Conservation (phyloP, 148 eudicot species). For the Nyssa sinensis region DNA sequence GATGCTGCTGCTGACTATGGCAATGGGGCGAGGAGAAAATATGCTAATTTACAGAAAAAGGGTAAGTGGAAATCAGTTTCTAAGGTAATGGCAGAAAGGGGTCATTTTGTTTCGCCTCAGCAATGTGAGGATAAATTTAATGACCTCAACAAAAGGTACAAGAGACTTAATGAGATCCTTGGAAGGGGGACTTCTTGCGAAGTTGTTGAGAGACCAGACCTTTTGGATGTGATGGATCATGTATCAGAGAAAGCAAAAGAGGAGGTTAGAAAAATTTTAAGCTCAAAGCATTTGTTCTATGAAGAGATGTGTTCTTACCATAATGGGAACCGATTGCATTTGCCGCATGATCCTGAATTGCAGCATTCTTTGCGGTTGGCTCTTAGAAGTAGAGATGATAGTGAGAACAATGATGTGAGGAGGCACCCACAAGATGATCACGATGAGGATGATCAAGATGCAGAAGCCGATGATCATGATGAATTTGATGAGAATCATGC, state of each 20-base stretch:
- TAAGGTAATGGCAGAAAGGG: constrained; percentile 84
- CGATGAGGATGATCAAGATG: constrained; percentile 59
- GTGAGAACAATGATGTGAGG: constrained; percentile 40
- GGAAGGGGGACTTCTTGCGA: constrained; percentile 83
- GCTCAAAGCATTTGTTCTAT: constrained; percentile 83
- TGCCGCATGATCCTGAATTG: constrained; percentile 79
- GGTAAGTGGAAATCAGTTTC: constrained; percentile 88
- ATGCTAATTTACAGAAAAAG: constrained; percentile 61
- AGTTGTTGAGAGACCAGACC: constrained; percentile 69
- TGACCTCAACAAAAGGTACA: constrained; percentile 79
- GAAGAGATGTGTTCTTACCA: constrained; percentile 97
- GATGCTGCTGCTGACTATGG: constrained; percentile 49
- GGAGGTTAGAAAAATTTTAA: constrained; percentile 75
- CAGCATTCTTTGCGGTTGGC: constrained; percentile 66
- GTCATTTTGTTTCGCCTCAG: constrained; percentile 77
- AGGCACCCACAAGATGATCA: constrained; percentile 45
- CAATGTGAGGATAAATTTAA: constrained; percentile 91
- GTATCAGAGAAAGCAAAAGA: constrained; percentile 62
- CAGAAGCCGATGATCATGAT: constrained; percentile 49
- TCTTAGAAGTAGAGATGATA: constrained; percentile 59
- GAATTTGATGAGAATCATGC: constrained; percentile 42
- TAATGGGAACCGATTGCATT: constrained; percentile 63
- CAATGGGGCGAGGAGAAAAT: constrained; percentile 44
- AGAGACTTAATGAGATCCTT: constrained; percentile 77
- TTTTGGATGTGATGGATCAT: constrained; percentile 68